Base-by-base conservation (phyloP, 257 asterid species). In the Lycium barbarum region DNA sequence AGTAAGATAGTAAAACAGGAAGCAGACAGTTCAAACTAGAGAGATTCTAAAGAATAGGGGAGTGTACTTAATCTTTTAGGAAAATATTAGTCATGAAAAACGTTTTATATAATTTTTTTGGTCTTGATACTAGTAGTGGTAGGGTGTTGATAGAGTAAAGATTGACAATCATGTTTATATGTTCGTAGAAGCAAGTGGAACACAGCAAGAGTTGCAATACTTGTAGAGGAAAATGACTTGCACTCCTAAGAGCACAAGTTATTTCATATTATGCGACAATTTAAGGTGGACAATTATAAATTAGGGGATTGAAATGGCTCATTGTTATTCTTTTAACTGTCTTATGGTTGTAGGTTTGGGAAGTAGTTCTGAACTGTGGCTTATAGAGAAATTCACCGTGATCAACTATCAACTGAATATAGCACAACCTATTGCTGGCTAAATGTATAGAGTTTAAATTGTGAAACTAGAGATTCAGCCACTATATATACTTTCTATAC, bases 81-180 rank as follows among this genome's bases (percentile, higher is more conserved):
- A 73, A 73, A 73, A 5, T n/a, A 73, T 73, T 45, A n/a, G 5
- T n/a, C 80, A n/a, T 72, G 80, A 43, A 71, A 70, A 45, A 70
- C 8, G 0, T 72, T 43, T 10, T 11, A 73, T 72, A 17, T 15
- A 17, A 9, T 40, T 7, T 33, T 40, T 40, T n/a, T 45, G 80
- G 40, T 13, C 13, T 73, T 47, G 61, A 45, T 47, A 20, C 76
- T 6, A 73, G 81, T 2, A 73, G n/a, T 20, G 2, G 59, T 47
- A 47, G 11, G 59, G 9, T n/a, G n/a, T 47, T 73, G 40, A 73
- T 72, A 72, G 57, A 72, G 81, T 47, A 47, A 12, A 73, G 81
- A 47, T 20, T 9, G 3, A 20, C 81, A 73, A 47, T 11, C 59
- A 47, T 47, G 61, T 47, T 73, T 47, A 47, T 47, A 73, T 47